Conservation (phyloP, 2,329 filamentous ascomycete species). For the Calonectria honghensis region DNA sequence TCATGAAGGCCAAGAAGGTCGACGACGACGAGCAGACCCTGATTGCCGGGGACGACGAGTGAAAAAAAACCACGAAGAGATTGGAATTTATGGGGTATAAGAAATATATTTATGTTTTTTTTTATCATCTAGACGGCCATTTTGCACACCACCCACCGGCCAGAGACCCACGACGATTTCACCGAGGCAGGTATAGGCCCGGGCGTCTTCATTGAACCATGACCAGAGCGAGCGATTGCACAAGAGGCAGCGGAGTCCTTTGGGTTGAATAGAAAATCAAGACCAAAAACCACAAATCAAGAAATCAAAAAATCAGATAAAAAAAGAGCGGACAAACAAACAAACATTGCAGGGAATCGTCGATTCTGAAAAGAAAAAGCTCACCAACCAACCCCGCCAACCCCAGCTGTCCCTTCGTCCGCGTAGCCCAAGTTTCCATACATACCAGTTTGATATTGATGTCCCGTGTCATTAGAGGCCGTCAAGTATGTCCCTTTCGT, state of each 20-base stretch:
- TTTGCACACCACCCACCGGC: neutral
- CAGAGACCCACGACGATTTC: neutral
- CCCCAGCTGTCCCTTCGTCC: constrained; percentile 23
- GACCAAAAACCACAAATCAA: constrained; percentile 17
- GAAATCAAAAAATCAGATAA: constrained; percentile 17
- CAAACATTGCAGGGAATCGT: constrained; percentile 14
- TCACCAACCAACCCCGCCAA: constrained; percentile 17
- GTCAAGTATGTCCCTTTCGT: constrained; percentile 5
- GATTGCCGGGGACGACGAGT: constrained; percentile 28
- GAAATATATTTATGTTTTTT: constrained; percentile 8
- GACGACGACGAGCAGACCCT: constrained; percentile 45
- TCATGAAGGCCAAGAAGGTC: constrained; percentile 60
- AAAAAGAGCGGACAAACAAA: neutral
- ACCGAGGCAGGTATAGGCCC: neutral
- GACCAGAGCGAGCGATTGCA: constrained; percentile 22
- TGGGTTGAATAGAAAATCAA: constrained; percentile 7
- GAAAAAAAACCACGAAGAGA: no score
- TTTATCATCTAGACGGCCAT: constrained; percentile 8
- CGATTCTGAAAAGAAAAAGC: constrained; percentile 10
- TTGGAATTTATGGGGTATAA: neutral
- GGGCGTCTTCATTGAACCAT: constrained; percentile 2
- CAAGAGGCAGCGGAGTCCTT: neutral
- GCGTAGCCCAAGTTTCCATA: constrained; percentile 14
- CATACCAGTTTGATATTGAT: neutral
- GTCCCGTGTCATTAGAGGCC: constrained; percentile 24